Base-by-base conservation (phyloP, 495 filamentous ascomycete genomes). In the Xylaria sp. region DNA sequence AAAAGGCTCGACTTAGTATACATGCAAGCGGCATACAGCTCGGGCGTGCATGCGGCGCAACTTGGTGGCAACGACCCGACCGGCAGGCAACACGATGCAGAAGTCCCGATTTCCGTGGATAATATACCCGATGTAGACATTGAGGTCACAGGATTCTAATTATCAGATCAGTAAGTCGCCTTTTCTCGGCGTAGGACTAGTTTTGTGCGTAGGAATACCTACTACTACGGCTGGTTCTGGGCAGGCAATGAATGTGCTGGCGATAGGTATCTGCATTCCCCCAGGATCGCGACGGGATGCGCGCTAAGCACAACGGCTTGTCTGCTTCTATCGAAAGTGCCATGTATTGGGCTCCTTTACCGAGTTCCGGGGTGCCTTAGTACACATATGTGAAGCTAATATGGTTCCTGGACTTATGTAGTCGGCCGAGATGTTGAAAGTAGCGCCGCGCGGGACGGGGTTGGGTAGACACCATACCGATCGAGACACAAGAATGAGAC, bases 21-120 rank as follows among this genome's bases (percentile, higher is more conserved):
- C 61, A 40, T 63, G 61, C 41, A 64, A 15, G 61, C 26, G n/a
- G 24, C 17, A n/a, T 48, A 43, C 40, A 64, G 61, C 41, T 24
- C 61, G n/a, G 24, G 21, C 40, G 14, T 46, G 26, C 37, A 26
- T 46, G 26, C 37, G 41, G 41, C 61, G 41, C n/a, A 24, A 15
- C 24, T 33, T 59, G 31, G 17, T 19, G 5, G 53, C 57, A 15
- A 53, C 55, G 4, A 58, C 5, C 21, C 21, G 15, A 15, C 37
- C 11, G 61, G 61, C 61, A 64, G 41, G 26, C 41, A 48, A 48
- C 7, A 19, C 41, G 35, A 2, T 12, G 11, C 41, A 37, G 37
- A 29, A 33, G 15, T 48, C 41, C 41, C n/a, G 37, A 19, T 14
- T 48, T 11, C 21, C 12, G 19, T 3, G 11, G 35, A 61, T 35